Evolutionary conservation across 805 yeast species (phyloP).

Genomic region (Metschnikowia similis): DNA sequence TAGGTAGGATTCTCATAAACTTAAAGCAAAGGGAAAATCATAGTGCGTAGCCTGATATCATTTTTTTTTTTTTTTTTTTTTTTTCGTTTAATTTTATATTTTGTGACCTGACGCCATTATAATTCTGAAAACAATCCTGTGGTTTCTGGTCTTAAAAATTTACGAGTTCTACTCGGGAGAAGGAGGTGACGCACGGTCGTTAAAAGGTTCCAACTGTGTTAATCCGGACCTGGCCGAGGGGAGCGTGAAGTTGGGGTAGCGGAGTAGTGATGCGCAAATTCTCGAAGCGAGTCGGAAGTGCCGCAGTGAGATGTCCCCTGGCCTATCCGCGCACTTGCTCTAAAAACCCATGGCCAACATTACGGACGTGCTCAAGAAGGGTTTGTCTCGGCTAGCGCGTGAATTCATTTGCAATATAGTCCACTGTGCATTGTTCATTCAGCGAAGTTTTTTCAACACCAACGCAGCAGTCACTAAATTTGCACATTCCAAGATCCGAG

Average conservation of each 20-base stretch:
- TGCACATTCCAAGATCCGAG: neutral
- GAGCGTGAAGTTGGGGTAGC: neutral
- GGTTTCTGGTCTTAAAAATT: neutral
- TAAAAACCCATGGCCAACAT: neutral
- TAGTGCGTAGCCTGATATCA: conserved; percentile 3
- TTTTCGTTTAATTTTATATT: neutral
- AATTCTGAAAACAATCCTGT: neutral
- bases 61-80: conserved; percentile 1
- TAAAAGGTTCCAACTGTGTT: neutral
- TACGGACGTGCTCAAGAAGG: neutral
- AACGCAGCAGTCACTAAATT: neutral
- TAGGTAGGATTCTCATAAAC: conserved; percentile 1
- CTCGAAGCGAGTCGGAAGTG: conserved; percentile 3
- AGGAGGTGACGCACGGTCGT: neutral
- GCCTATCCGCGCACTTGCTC: conserved; percentile 1
- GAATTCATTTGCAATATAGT: neutral
- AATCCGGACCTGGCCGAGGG: neutral
- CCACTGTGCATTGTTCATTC: conserved; percentile 1
- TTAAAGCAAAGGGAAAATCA: conserved; percentile 2
- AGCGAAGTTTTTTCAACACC: neutral
- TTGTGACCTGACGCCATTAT: neutral
- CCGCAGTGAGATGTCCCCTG: neutral
- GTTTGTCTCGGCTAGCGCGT: neutral
- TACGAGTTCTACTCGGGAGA: conserved; percentile 1
- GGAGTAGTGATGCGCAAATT: conserved; percentile 2